Evolutionary conservation across 2,329 filamentous ascomycete species (phyloP).

Genomic region (Hymenoscyphus occultus): DNA sequence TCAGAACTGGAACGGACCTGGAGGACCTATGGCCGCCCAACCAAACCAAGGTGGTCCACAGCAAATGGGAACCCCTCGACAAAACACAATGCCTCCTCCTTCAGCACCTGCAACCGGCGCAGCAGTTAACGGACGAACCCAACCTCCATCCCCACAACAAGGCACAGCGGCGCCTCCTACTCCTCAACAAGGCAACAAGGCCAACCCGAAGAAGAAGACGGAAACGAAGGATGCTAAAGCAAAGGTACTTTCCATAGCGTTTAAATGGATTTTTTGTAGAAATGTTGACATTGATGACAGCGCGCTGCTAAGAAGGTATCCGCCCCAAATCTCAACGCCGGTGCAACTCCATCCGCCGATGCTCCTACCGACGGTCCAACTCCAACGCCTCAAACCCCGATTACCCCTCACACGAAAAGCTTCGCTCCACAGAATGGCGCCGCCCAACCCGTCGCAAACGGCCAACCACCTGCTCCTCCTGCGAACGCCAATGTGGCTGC

Average conservation of each 20-base stretch:
- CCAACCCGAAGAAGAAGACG: conserved; percentile 79
- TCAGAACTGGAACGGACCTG: conserved; percentile 33
- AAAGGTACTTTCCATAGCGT: conserved; percentile 56
- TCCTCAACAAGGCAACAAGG: conserved; percentile 69
- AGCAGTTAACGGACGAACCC: conserved; percentile 53
- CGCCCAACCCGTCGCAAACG: conserved; percentile 42
- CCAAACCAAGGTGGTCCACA: conserved; percentile 38
- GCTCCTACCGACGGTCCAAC: conserved; percentile 54
- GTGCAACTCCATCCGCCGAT: conserved; percentile 57
- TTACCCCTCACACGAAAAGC: conserved; percentile 54
- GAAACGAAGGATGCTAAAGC: conserved; percentile 73
- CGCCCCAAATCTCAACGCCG: conserved; percentile 52
- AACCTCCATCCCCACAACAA: conserved; percentile 61
- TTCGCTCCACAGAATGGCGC: conserved; percentile 46
- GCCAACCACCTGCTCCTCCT: conserved; percentile 42
- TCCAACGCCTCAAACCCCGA: conserved; percentile 61
- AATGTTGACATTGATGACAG: conserved; percentile 37
- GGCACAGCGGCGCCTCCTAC: conserved; percentile 70
- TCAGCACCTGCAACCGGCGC: conserved; percentile 51
- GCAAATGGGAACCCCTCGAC: conserved; percentile 62
- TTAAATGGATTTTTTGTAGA: conserved; percentile 36
- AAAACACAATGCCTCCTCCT: conserved; percentile 66
- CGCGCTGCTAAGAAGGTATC: conserved; percentile 56
- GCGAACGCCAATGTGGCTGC: conserved; percentile 40
- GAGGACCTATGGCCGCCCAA: conserved; percentile 48